A percentile compares a stretch with the other conserved stretches of the same genome.
Conservation (phyloP, 192 early-diverging fungal genomes). For the Coemansia sp. region DNA sequence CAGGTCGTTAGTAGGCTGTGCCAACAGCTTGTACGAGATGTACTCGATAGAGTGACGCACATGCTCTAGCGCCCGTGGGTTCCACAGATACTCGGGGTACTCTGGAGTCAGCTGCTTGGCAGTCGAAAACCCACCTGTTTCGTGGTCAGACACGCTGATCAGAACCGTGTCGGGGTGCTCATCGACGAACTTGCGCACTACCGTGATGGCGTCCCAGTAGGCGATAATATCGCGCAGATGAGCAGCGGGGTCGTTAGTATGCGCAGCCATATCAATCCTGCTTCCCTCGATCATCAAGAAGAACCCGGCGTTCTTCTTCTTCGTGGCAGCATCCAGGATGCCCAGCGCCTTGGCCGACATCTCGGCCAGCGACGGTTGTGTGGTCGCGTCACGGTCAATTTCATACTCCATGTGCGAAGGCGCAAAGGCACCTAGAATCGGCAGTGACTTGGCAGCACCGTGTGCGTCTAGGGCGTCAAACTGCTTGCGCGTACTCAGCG, state of each 20-base stretch:
- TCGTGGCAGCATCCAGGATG: constrained; percentile 63
- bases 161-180: constrained; percentile 82
- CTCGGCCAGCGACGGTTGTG: constrained; percentile 80
- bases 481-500: constrained; percentile 58
- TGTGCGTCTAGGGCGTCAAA: constrained; percentile 63
- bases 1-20: constrained; percentile 7
- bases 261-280: constrained; percentile 97
- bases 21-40: constrained; percentile 50
- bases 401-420: constrained; percentile 90
- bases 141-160: constrained; percentile 94
- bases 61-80: constrained; percentile 70
- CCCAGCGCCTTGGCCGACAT: constrained; percentile 86
- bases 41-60: constrained; percentile 73
- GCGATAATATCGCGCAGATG: constrained; percentile 92
- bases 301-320: constrained; percentile 71
- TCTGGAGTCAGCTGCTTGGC: constrained; percentile 67
- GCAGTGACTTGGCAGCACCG: constrained; percentile 52
- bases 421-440: constrained; percentile 77
- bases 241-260: constrained; percentile 89
- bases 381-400: constrained; percentile 72
- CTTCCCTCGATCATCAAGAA: constrained; percentile 98
- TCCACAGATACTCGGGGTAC: constrained; percentile 92
- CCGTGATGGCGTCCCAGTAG: constrained; percentile 77
- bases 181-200: constrained; percentile 79
- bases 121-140: constrained; percentile 93